Evolutionary conservation across 257 asterid species (phyloP).

Genomic region (Scutellaria galericulata): DNA sequence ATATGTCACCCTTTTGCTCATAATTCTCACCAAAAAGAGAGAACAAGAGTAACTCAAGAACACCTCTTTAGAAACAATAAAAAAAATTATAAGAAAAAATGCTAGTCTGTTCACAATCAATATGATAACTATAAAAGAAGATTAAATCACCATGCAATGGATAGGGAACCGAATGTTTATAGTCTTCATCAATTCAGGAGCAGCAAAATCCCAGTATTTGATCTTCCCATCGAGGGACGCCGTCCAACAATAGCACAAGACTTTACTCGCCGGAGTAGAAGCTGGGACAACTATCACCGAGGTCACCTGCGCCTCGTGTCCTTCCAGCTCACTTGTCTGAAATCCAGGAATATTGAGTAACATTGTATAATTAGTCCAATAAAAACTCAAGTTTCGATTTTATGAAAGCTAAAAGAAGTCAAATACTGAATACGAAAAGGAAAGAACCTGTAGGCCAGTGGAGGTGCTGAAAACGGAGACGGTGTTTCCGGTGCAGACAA

Average conservation of each 20-base stretch:
- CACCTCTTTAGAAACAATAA: background rate
- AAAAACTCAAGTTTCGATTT: background rate
- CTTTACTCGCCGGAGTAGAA: constrained; percentile 50
- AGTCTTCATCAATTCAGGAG: constrained; percentile 68
- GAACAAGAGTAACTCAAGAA: background rate
- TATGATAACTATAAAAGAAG: background rate
- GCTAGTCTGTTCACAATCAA: background rate
- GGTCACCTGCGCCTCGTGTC: constrained; percentile 76
- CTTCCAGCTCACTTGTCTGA: constrained; percentile 86
- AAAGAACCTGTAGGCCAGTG: constrained; percentile 79
- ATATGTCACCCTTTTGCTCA: background rate
- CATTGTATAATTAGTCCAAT: too few species aligned
- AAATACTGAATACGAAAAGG: background rate
- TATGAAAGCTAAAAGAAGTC: background rate
- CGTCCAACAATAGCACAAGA: constrained; percentile 81
- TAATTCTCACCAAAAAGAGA: background rate
- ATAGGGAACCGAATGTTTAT: constrained; percentile 63
- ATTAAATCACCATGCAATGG: constrained; percentile 68
- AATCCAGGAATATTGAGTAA: background rate
- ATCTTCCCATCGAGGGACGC: constrained; percentile 90
- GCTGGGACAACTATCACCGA: constrained; percentile 85
- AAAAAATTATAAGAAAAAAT: background rate
- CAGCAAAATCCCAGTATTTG: constrained; percentile 85
- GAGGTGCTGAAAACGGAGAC: constrained; percentile 91
- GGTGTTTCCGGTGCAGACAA: constrained; percentile 83